Base-by-base conservation (phyloP, 2,329 filamentous ascomycete species). In the Akanthomyces muscarius region DNA sequence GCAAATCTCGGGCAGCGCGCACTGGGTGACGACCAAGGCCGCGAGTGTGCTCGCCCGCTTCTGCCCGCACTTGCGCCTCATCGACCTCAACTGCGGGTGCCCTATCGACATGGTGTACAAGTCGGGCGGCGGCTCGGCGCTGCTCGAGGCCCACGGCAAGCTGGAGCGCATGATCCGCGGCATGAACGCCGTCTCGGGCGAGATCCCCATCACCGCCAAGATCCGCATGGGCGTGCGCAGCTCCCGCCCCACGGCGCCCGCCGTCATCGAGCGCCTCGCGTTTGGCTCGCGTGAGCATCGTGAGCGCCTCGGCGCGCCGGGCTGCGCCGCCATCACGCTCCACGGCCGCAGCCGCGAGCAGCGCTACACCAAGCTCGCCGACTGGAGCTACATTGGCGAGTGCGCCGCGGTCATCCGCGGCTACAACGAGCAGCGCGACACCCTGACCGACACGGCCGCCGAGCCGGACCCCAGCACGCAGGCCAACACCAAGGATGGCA, bases 31-130 rank as follows among this genome's bases (percentile, higher is more conserved):
- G 3, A 83, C 94, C 72, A 97, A 97, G 78, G 88, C 92, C 0
- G 90, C 94, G 0, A 92, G 98, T 74, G 84, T 89, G 4, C 79
- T 99, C 53, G 88, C 89, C 5, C 83, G 83, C 36, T 86, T 90
- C 66, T 87, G 93, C 63, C 93, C 95, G 3, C 86, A 92, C 69
- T 83, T 99, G 23, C 90, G 95, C 42, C 86, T 97, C 45, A 90
- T 99, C 67, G 95, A 99, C 71, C 81, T 99, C 68, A 99, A 99
- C 80, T 98, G 94, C 70, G 95, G 95, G 51, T 99, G 95, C 72
- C 95, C 95, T 4, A 97, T 99, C 72, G 95, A 99, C 73, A 86
- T 97, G 69, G 89, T 99, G 58, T 98, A 87, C 80, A 88, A 92
- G 69, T 84, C 89, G 52, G 95, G 95, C 57, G 92, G 91, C 47